Evolutionary conservation across 306 rosid genomes (phyloP).

Genomic region (Trichosanthes truncata): DNA sequence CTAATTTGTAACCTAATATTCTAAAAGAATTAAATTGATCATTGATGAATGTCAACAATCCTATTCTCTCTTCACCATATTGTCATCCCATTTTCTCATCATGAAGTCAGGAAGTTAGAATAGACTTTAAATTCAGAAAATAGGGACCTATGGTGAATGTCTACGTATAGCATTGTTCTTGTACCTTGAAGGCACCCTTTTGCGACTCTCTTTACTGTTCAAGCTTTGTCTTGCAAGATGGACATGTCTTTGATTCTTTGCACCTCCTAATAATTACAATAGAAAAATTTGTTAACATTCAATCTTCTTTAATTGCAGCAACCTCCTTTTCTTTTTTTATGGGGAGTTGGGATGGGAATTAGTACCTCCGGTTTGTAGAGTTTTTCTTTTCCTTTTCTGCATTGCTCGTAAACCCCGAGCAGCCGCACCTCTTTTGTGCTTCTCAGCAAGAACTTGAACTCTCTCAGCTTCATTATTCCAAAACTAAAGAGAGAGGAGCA

Average conservation of each 20-base stretch:
- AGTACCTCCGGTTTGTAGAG: constrained; percentile 27
- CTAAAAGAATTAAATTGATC: too few relatives aligned
- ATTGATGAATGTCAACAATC: too few relatives aligned
- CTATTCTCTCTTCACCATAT: neutral
- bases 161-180: neutral
- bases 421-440: constrained; percentile 62
- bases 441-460: constrained; percentile 54
- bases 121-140: neutral
- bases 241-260: neutral
- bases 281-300: neutral
- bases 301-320: neutral
- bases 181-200: neutral
- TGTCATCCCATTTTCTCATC: neutral
- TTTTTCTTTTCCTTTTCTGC: constrained; percentile 23
- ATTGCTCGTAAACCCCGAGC: constrained; percentile 46
- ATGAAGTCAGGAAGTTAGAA: neutral
- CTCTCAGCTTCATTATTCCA: constrained; percentile 71
- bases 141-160: neutral
- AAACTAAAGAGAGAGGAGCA: constrained; percentile 24
- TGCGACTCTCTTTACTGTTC: neutral
- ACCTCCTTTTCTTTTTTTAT: neutral
- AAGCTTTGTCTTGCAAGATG: neutral
- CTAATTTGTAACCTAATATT: too few relatives aligned
- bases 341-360: neutral
- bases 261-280: neutral